These are phyloP conservation scores for Paramecium pentaurelia DNA, from an alignment of 73 alveolate species.

Conservation along the genomic window DNA sequence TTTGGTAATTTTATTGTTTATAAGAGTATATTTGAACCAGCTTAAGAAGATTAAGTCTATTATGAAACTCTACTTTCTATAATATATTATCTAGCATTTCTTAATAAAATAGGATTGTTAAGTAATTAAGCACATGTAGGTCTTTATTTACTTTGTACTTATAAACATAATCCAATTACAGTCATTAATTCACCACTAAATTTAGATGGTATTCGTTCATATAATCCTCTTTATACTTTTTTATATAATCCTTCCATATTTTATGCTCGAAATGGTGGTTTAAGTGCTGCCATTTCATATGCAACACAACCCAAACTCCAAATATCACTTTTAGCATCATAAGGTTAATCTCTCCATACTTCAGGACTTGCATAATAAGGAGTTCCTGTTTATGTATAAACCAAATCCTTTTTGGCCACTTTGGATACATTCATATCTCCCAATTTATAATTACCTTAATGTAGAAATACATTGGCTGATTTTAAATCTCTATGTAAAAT, in stretches of 20 bases:
- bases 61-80: neutral
- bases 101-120: conserved; percentile 8
- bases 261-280: conserved; percentile 93
- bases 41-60: neutral
- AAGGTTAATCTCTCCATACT: conserved; percentile 89
- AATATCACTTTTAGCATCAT: conserved; percentile 87
- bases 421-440: conserved; percentile 91
- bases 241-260: conserved; percentile 68
- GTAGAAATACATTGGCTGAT: conserved; percentile 77
- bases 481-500: conserved; percentile 75
- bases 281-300: conserved; percentile 88
- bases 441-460: conserved; percentile 67
- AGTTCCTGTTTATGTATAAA: conserved; percentile 94
- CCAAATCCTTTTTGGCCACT: conserved; percentile 76
- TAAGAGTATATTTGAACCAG: neutral
- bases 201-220: conserved; percentile 41
- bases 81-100: neutral
- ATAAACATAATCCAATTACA: neutral
- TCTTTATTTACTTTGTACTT: neutral
- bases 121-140: neutral
- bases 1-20: conserved; percentile 50
- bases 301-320: conserved; percentile 97
- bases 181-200: neutral
- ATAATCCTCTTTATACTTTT: conserved; percentile 54
- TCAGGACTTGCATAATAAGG: conserved; percentile 91